These are phyloP conservation scores for Podaxis rugospora DNA, from an alignment of 768 basidiomycete genomes.

Conservation along the genomic window DNA sequence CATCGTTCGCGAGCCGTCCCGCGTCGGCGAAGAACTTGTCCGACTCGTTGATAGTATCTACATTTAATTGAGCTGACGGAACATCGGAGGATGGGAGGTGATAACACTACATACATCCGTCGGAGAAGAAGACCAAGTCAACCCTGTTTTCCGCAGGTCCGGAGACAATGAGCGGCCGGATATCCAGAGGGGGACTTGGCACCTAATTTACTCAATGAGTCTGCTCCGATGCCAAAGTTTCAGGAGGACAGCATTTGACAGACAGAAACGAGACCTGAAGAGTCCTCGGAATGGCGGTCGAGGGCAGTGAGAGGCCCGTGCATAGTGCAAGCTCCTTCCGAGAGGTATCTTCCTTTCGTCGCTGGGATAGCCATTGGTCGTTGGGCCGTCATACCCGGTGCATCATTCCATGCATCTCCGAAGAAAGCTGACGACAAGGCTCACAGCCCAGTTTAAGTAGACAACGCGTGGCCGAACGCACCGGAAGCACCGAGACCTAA, in stretches of 20 bases:
- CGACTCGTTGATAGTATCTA: slow-evolving; percentile 54
- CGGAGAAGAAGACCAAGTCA: slow-evolving; percentile 72
- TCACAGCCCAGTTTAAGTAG: neutral
- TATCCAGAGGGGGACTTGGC: slow-evolving; percentile 40
- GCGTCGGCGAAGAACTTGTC: slow-evolving; percentile 67
- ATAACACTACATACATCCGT: slow-evolving; percentile 56
- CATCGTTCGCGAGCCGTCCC: slow-evolving; percentile 57
- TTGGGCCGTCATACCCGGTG: neutral
- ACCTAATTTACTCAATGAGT: neutral
- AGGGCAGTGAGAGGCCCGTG: neutral
- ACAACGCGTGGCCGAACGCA: slow-evolving; percentile 3
- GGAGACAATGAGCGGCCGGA: slow-evolving; percentile 54
- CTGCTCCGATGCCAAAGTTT: neutral
- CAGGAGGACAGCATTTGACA: neutral
- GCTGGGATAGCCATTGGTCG: neutral
- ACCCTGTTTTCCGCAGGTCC: slow-evolving; percentile 64
- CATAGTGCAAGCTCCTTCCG: slow-evolving; percentile 1
- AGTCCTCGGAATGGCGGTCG: neutral
- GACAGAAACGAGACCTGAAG: neutral
- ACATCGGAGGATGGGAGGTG: neutral
- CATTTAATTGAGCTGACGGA: neutral
- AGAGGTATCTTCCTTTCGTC: neutral
- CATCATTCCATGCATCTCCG: neutral
- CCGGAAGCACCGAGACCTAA: neutral
- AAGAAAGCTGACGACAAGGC: neutral